Evolutionary conservation across 1,284 basidiomycete genomes (phyloP).

Genomic region (Nidula niveotomentosa): DNA sequence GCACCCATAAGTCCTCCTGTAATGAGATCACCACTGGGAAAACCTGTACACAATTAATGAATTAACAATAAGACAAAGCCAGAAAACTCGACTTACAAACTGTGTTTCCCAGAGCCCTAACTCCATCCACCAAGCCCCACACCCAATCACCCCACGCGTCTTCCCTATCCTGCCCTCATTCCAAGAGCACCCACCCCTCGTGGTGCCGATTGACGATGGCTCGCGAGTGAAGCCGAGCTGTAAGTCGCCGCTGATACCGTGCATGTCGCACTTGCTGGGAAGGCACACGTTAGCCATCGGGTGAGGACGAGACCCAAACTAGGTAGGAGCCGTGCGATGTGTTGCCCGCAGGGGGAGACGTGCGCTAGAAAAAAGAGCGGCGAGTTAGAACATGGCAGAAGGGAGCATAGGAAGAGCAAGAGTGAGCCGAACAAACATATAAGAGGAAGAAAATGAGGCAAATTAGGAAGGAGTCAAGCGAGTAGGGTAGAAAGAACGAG

Average conservation of each 20-base stretch:
- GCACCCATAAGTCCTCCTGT: no score
- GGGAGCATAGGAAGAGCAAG: no score
- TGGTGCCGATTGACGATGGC: neutral
- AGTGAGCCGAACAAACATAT: neutral
- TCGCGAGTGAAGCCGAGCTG: conserved; percentile 33
- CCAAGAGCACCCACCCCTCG: neutral
- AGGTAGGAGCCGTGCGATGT: conserved; percentile 47
- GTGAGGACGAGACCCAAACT: conserved; percentile 50
- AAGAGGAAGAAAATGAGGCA: conserved; percentile 1
- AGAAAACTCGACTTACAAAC: neutral
- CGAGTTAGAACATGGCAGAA: no score
- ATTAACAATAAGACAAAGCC: neutral
- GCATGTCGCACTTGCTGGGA: conserved; percentile 15
- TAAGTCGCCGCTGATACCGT: conserved; percentile 40
- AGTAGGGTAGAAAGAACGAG: no score
- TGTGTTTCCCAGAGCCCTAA: neutral
- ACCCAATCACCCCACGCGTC: neutral
- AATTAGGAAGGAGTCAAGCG: no score
- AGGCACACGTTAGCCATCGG: conserved; percentile 48
- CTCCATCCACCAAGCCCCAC: neutral
- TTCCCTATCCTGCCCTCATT: neutral
- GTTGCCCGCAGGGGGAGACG: conserved; percentile 54
- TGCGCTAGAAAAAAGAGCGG: conserved; percentile 41
- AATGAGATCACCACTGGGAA: no score
- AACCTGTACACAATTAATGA: neutral